Base-by-base conservation (phyloP, 2,329 filamentous ascomycete genomes). In the Colletotrichum lentis region DNA sequence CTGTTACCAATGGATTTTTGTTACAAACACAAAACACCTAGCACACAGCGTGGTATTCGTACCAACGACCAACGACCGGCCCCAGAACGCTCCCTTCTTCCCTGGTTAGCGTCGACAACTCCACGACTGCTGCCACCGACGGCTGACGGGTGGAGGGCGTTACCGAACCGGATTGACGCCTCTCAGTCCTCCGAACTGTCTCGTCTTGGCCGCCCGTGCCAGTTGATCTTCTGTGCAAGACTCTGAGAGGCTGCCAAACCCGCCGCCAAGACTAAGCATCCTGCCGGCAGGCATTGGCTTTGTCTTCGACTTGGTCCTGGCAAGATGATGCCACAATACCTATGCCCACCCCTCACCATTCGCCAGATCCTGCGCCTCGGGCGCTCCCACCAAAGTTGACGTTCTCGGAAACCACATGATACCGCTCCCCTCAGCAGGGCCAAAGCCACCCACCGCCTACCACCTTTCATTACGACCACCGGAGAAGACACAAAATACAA, bases 191-290 rank as follows among this genome's bases (percentile, higher is more conserved):
- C 54, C 58, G 60, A 31, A 64, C 35, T 59, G 31, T 58, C 47
- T 58, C 58, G 64, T 39, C 53, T 52, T 57, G 58, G 62, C 64
- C 63, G 27, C 52, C 27, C 60, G 46, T 55, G 39, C 49, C 50
- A 65, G 55, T 56, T 52, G 49, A 65, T 68, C 55, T 43, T 52
- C 49, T 24, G 43, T 41, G 43, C 65, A 60, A 55, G 61, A 44
- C 55, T 64, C 59, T 60, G 49, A 60, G 65, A 68, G 62, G 62
- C 55, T 65, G 65, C 62, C 49, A 68, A 68, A 65, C 8, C 65
- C 65, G 50, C 65, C 55, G 61, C 65, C 65, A 68, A 68, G 65
- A 50, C 62, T 6, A 31, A 68, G 55, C 49, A 60, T 61, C 55
- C 62, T 65, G 43, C 62, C 65, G 55, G 65, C 65, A 60, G 65